phyloP scores from a whole-genome alignment of 2,329 filamentous ascomycete species.

The Cordyceps fumosorosea region DNA sequence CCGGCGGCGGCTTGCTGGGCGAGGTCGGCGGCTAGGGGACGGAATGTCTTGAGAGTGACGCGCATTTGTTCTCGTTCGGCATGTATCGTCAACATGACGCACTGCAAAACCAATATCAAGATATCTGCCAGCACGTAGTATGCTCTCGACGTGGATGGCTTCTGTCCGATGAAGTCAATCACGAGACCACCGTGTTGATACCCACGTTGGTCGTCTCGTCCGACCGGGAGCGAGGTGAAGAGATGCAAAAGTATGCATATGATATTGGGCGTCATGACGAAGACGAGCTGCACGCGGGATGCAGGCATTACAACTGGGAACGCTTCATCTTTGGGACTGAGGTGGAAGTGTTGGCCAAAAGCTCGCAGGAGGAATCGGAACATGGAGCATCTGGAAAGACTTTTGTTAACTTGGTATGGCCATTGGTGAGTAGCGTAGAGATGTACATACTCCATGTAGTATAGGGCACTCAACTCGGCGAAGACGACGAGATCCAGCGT shows the following conservation, averaged over 20 bases:
- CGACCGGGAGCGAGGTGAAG: constrained; percentile 46
- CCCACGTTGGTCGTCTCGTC: constrained; percentile 55
- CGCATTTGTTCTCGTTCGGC: constrained; percentile 52
- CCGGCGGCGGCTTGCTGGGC: constrained; percentile 21
- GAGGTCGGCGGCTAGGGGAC: constrained; percentile 25
- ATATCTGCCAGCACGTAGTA: constrained; percentile 51
- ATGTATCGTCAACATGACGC: constrained; percentile 58
- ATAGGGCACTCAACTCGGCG: constrained; percentile 57
- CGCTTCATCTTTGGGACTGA: constrained; percentile 55
- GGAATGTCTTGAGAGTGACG: constrained; percentile 37
- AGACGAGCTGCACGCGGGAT: constrained; percentile 48
- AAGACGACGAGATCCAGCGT: constrained; percentile 58
- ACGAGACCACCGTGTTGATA: constrained; percentile 63
- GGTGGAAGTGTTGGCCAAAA: constrained; percentile 54
- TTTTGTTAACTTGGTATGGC: background rate
- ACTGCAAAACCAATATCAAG: constrained; percentile 51
- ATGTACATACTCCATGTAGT: constrained; percentile 66
- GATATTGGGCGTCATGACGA: constrained; percentile 51
- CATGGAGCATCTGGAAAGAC: constrained; percentile 51
- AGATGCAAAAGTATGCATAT: constrained; percentile 56
- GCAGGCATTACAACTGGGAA: constrained; percentile 51
- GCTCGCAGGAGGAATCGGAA: constrained; percentile 55
- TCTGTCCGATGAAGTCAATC: constrained; percentile 62
- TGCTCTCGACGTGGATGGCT: constrained; percentile 50
- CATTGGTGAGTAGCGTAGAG: background rate